A percentile compares a stretch with the other conserved stretches of the same genome.
phyloP scores from a whole-genome alignment of 768 basidiomycete genomes.

The Mycena capillaripes region DNA sequence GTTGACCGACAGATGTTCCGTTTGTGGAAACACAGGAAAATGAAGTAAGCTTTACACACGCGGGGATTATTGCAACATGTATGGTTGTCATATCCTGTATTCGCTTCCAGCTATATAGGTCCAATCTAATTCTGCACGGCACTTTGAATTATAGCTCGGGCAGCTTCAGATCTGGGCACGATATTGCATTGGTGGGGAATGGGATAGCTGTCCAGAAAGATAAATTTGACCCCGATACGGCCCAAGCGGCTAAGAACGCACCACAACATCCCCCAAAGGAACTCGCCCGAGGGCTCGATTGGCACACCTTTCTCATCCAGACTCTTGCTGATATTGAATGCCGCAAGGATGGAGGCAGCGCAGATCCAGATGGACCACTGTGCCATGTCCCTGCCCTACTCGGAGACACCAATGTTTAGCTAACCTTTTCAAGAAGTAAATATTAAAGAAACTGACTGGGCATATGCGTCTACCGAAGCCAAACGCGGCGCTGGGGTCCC shows the following conservation, averaged over 20 bases:
- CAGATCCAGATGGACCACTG: conserved; percentile 36
- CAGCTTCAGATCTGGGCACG: conserved; percentile 16
- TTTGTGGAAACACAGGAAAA: too few species aligned
- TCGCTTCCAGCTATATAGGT: neutral
- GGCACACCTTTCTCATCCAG: conserved; percentile 41
- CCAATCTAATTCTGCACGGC: neutral
- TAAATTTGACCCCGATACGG: neutral
- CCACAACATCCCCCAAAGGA: conserved; percentile 43
- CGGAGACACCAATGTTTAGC: neutral
- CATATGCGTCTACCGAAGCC: conserved; percentile 35
- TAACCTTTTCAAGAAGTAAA: neutral
- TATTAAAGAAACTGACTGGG: neutral
- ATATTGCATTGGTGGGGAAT: conserved; percentile 23
- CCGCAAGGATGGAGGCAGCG: conserved; percentile 35
- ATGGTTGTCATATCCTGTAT: too few species aligned
- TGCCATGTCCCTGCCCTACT: conserved; percentile 37
- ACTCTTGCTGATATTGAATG: conserved; percentile 41
- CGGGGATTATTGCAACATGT: too few species aligned
- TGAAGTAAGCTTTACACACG: too few species aligned
- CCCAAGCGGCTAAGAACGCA: conserved; percentile 17
- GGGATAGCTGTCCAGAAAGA: neutral
- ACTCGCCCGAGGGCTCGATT: conserved; percentile 41
- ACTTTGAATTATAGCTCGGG: conserved; percentile 11
- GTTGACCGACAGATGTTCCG: too few species aligned
- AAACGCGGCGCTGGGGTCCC: conserved; percentile 22